Evolutionary conservation across 2,329 filamentous ascomycete genomes (phyloP), one percentile per base, ranked within the genome.

Genomic region (Ceratocystiopsis sp.): DNA sequence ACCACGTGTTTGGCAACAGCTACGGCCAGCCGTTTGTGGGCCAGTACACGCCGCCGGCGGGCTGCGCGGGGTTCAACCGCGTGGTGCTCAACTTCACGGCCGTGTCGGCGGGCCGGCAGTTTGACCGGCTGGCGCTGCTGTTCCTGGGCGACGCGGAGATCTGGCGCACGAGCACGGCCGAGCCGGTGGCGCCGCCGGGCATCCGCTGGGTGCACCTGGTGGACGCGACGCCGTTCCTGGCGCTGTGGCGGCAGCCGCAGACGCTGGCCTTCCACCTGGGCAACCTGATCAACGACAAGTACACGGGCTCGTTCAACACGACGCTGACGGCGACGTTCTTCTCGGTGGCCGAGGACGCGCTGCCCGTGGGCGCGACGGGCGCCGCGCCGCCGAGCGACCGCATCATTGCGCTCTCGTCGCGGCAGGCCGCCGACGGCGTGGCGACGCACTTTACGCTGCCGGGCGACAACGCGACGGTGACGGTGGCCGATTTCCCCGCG

Each of bases 121-220:
- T 73, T 58, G 84, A 93, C 56, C 71, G 84, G 35, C 66, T 89
- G 10, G 84, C 75, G 4, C 59, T 80, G 32, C 78, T 91, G 69
- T 91, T 79, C 52, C 65, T 91, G 35, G 75, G 75, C 36, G 80
- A 89, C 56, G 75, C 73, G 11, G 84, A 93, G 56, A 69, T 93
- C n/a, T 91, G 81, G 66, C 69, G 84, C 19, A 87, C 83, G 2
- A 86, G 82, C 6, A 93, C 84, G 1, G 81, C 84, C 4, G 81
- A 93, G 60, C 83, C 84, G 1, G 84, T 75, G 0, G 50, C 53
- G 4, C 52, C 62, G 5, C 68, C 68, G 18, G 84, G 83, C 8
- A 86, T 91, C 48, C 62, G 69, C 38, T 89, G 81, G 80, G 76
- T 71, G 1, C 85, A 84, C 54, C 63, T 78, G 43, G 91, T 89